phyloP scores from a whole-genome alignment of 768 basidiomycete species.

The Suillus weaverae region DNA sequence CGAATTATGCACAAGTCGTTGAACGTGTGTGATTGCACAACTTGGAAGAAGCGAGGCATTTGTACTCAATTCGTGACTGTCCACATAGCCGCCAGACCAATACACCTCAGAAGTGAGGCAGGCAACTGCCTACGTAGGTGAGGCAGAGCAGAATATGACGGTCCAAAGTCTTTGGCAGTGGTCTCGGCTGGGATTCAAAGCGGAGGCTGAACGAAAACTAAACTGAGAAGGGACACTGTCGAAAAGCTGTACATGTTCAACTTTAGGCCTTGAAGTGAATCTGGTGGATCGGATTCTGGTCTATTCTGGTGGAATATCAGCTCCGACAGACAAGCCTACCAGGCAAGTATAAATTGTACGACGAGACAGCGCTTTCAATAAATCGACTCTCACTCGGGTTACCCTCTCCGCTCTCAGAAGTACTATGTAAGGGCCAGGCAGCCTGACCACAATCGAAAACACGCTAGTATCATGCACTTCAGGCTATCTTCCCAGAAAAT shows the following conservation, averaged over 20 bases:
- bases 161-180: neutral
- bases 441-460: neutral
- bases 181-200: no score
- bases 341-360: neutral
- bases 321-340: neutral
- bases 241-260: neutral
- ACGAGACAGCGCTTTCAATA: neutral
- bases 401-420: neutral
- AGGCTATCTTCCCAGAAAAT: slow-evolving; percentile 24
- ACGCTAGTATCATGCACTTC: slow-evolving; percentile 22
- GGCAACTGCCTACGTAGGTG: no score
- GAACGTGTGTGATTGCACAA: neutral
- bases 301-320: neutral
- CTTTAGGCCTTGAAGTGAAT: no score
- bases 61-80: neutral
- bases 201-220: neutral
- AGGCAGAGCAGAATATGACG: no score
- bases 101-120: neutral
- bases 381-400: neutral
- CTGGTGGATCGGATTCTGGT: neutral
- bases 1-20: neutral
- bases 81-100: neutral
- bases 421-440: neutral
- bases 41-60: neutral
- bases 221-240: no score